Base-by-base conservation (phyloP, 257 asterid genomes). In the Asclepias syriaca region DNA sequence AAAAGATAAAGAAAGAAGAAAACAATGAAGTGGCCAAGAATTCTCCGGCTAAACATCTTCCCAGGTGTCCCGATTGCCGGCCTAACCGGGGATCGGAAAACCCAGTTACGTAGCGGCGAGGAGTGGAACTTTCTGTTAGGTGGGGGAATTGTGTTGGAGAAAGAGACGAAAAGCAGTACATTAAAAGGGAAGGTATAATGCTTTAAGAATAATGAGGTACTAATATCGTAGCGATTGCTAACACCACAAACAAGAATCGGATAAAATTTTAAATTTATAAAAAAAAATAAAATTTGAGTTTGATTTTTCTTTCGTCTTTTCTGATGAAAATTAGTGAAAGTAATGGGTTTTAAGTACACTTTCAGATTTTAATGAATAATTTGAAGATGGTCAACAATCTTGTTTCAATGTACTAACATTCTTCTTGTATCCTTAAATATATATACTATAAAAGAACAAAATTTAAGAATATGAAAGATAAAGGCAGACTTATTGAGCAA, bases 21-120 rank as follows among this genome's bases (percentile, higher is more conserved):
- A 43, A 70, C 32, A 19, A 74, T 34, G 14, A 81, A 61, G 63
- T 57, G 74, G 74, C 55, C 59, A 68, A 55, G 53, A 73, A 22
- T 39, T 3, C 74, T 80, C 80, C 85, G 86, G 79, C 68, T 63
- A 18, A 74, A 75, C 96, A 89, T 88, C 69, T 51, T 83, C 77
- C 54, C 78, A 70, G 77, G 81, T 21, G 49, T 40, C 74, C 77
- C 19, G 39, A 51, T 24, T 1, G 10, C 48, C 72, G 37, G 66
- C 29, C 19, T 1, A 19, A 29, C 73, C 72, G 68, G 69, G 32
- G 55, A 11, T 48, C 68, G 64, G 73, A 57, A 21, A 37, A 59
- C 50, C 50, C 49, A 64, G 50, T 37, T 10, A 12, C 43, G 64
- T n/a, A 34, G 64, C 15, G 18, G 64, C 39, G 34, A 8, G 0